phyloP scores from a whole-genome alignment of 2,329 filamentous ascomycete genomes.

The Penicillium capsulatum region DNA sequence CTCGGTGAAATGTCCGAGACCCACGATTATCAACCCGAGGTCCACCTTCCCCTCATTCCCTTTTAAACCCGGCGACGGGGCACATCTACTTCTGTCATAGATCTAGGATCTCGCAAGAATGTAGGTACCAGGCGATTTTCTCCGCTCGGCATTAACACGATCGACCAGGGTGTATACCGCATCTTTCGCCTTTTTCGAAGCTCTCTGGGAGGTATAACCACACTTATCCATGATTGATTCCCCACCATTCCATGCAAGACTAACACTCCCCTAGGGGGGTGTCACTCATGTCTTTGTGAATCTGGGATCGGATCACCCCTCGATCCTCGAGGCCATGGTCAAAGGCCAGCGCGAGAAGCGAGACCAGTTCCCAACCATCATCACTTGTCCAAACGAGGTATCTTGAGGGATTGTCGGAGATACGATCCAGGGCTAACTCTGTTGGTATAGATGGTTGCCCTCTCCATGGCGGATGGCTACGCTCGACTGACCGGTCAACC shows the following conservation, averaged over 20 bases:
- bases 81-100: too few relatives aligned
- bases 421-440: conserved; percentile 4
- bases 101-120: too few relatives aligned
- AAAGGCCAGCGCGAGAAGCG: conserved; percentile 66
- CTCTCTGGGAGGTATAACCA: conserved; percentile 70
- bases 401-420: too few relatives aligned
- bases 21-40: too few relatives aligned
- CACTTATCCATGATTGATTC: too few relatives aligned
- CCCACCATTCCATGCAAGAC: neutral
- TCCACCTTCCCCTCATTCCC: too few relatives aligned
- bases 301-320: conserved; percentile 60
- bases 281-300: conserved; percentile 53
- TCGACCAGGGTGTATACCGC: conserved; percentile 5
- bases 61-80: too few relatives aligned
- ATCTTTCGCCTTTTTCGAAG: conserved; percentile 55
- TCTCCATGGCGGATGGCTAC: conserved; percentile 81
- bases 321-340: conserved; percentile 75
- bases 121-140: too few relatives aligned
- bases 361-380: conserved; percentile 64
- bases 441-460: conserved; percentile 65
- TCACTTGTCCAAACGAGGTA: conserved; percentile 78
- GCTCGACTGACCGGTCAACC: conserved; percentile 67
- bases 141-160: too few relatives aligned
- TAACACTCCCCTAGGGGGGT: conserved; percentile 37
- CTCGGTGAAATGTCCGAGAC: too few relatives aligned